Percentiles rank a stretch among this genome's conserved stretches.
These are phyloP conservation scores for Wakefieldia striispora DNA, from an alignment of 768 basidiomycete genomes.

Conservation along the genomic window DNA sequence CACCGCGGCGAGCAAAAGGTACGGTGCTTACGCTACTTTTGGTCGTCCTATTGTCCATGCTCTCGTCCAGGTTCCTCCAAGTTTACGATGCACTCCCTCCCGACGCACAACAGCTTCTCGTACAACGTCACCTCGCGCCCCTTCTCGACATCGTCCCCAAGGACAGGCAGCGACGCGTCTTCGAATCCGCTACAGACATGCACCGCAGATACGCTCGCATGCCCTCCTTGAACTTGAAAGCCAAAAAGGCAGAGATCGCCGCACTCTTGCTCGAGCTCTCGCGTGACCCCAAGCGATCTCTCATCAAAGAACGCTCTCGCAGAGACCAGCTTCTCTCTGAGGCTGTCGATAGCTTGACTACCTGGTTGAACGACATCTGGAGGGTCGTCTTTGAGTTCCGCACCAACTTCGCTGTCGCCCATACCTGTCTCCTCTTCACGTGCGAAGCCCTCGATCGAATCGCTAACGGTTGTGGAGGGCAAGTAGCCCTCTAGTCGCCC, in stretches of 20 bases:
- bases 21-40: background rate
- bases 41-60: background rate
- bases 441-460: constrained; percentile 47
- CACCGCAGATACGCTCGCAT: constrained; percentile 38
- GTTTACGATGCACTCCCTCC: constrained; percentile 52
- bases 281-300: constrained; percentile 50
- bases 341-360: constrained; percentile 49
- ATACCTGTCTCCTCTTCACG: constrained; percentile 53
- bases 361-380: constrained; percentile 70
- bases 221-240: constrained; percentile 50
- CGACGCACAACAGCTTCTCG: constrained; percentile 47
- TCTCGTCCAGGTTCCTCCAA: constrained; percentile 39
- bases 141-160: constrained; percentile 45
- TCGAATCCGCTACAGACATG: constrained; percentile 40
- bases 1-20: constrained; percentile 18
- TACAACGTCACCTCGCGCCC: constrained; percentile 49
- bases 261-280: constrained; percentile 50
- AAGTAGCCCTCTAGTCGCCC: constrained; percentile 24
- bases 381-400: constrained; percentile 56
- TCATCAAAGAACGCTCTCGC: constrained; percentile 52
- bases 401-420: constrained; percentile 49
- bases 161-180: constrained; percentile 37
- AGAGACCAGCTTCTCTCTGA: constrained; percentile 56
- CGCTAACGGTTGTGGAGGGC: constrained; percentile 36
- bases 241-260: constrained; percentile 55